These are phyloP conservation scores for Pseudognaphalium luteoalbum DNA, from an alignment of 129 eudicot species.

Conservation along the genomic window DNA sequence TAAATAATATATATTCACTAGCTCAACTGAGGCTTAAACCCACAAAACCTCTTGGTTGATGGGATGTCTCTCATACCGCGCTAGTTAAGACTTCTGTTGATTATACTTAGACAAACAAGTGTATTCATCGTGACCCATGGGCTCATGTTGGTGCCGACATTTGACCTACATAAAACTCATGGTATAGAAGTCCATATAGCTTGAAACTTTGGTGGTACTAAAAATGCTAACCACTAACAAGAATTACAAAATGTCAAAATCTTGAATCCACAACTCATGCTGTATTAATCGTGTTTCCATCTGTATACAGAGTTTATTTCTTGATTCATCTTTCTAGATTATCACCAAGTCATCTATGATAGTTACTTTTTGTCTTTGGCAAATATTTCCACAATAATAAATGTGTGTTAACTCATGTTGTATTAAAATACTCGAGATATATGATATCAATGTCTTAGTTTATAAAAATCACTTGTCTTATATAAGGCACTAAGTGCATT, in stretches of 20 bases:
- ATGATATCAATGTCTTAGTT: neutral
- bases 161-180: neutral
- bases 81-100: too few species aligned
- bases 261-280: neutral
- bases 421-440: neutral
- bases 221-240: neutral
- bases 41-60: too few species aligned
- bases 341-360: slow-evolving; percentile 33
- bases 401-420: slow-evolving; percentile 1
- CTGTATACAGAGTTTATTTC: neutral
- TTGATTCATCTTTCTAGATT: neutral
- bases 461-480: slow-evolving; percentile 19
- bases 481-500: neutral
- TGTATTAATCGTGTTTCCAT: neutral
- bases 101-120: neutral
- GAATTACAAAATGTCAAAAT: neutral
- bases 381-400: slow-evolving; percentile 19
- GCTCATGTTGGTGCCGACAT: neutral
- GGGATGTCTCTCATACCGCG: too few species aligned
- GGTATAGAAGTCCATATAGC: neutral
- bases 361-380: slow-evolving; percentile 30
- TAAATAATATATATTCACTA: neutral
- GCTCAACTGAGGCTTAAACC: too few species aligned
- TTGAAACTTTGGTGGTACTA: neutral
- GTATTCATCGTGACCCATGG: neutral